Percentiles rank a stretch among this genome's conserved stretches.
phyloP scores from a whole-genome alignment of 129 eudicot genomes.

The Glebionis coronaria region DNA sequence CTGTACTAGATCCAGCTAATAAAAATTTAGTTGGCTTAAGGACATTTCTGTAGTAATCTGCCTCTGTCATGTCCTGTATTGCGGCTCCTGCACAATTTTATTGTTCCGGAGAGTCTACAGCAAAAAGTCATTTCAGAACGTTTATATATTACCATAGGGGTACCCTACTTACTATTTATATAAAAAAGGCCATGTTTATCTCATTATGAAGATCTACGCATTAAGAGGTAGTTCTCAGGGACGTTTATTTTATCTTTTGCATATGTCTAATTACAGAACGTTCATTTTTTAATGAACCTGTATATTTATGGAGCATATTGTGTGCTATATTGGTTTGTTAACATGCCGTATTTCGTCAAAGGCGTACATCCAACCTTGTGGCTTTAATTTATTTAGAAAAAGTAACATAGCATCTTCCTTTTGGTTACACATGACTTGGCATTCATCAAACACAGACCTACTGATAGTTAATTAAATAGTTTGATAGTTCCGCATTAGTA shows the following conservation, averaged over 20 bases:
- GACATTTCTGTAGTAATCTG: background rate
- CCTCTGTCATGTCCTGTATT: background rate
- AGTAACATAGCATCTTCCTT: background rate
- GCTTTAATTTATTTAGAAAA: background rate
- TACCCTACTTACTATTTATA: too few species aligned
- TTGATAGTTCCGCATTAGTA: background rate
- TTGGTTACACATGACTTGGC: background rate
- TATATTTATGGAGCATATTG: too few species aligned
- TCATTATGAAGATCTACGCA: too few species aligned
- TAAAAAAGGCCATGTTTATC: too few species aligned
- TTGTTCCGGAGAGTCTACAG: slow-evolving; percentile 3
- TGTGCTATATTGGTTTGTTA: too few species aligned
- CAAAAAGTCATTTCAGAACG: background rate
- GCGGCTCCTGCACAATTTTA: background rate
- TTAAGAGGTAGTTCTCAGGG: too few species aligned
- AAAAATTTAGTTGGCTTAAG: background rate
- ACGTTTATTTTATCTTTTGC: too few species aligned
- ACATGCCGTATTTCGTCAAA: too few species aligned
- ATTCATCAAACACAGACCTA: background rate
- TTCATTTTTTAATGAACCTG: too few species aligned
- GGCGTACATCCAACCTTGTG: background rate
- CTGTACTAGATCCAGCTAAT: background rate
- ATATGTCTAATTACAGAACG: too few species aligned
- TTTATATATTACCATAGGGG: background rate
- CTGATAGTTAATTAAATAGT: background rate